Base-by-base conservation (phyloP, 106 monocot genomes). In the Chionographis japonica region DNA sequence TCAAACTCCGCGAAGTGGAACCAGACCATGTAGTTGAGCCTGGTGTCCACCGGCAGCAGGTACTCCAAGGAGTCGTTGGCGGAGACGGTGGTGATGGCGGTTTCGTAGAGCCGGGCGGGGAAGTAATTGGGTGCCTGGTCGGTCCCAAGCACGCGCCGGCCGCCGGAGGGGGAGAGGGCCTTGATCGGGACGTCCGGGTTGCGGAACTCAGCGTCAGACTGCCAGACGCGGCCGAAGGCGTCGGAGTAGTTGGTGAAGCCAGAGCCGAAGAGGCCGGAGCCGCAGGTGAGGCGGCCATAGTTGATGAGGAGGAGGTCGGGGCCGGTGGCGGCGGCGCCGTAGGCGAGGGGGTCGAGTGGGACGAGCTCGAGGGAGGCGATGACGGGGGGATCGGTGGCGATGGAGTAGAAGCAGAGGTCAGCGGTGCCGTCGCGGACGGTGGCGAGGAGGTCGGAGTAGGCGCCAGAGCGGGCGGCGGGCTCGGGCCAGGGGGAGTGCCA, bases 401-500 rank as follows among this genome's bases (percentile, higher is more conserved):
- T 80, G 72, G 82, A 82, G 72, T 97, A 97, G 81, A 97, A 97
- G 80, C 97, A 97, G 39, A 97, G 61, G 50, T 92, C 89, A 46
- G 80, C 80, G 15, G 16, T 12, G 12, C 68, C 76, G 50, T 86
- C 89, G n/a, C 35, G 12, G 49, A 83, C 79, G 4, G 56, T 50
- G n/a, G 74, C 77, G 57, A 90, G 69, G 38, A 97, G 85, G 61
- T 97, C 92, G 16, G 92, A 82, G 76, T 92, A 97, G 6, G 97
- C 89, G 27, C 97, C 97, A 50, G 78, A 62, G 40, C 82, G 76
- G 17, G 80, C 60, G 40, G 82, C 78, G 11, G 70, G 50, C 66
- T 89, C 87, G 37, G 89, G 89, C 97, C 97, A 97, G 39, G 89
- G 97, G 40, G 86, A 78, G 20, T 80, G 86, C 89, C 84, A 92